Evolutionary conservation across 257 asterid species (phyloP), one percentile per base, ranked within the genome.

Genomic region (Leonotis leonurus): DNA sequence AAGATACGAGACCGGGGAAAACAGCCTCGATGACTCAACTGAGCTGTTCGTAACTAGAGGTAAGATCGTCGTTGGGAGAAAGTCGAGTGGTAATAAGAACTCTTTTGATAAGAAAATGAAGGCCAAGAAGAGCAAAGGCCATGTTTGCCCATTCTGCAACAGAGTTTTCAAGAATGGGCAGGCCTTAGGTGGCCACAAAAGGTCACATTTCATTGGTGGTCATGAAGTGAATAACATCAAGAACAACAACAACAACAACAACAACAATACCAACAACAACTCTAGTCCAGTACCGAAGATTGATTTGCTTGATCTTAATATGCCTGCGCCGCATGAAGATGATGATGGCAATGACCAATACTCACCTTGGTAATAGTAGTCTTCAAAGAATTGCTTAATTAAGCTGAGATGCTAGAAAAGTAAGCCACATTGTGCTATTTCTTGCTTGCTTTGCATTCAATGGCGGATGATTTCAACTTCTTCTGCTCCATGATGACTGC

Each of bases 141-240:
- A 85, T 16, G 83, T 74, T 65, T 92, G 98, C 68, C 98, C 98
- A 1, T 84, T 81, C 66, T 92, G 98, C 56, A 56, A 73, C 63
- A 69, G 97, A 40, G 81, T 89, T 56, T 92, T 92, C 73, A 92
- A 88, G 85, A 86, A 87, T 50, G 98, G 98, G 6, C 98, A 92
- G 68, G 97, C 98, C 14, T 80, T 92, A 41, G 97, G 98, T 9
- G 98, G 98, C 36, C 98, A 92, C 51, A 92, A 92, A 76, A 86
- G 98, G 88, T 88, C 94, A 6, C 96, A 91, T 77, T 85, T 88
- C 48, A 73, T 90, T 6, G 85, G 81, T 49, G 83, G 84, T 9
- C 68, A 72, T 21, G 79, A 65, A 25, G 86, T 69, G n/a, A n/a
- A n/a, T n/a, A n/a, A n/a, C n/a, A n/a, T n/a, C n/a, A n/a, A n/a